Evolutionary conservation across 2,329 filamentous ascomycete species (phyloP).

Genomic region (Onygena corvina): DNA sequence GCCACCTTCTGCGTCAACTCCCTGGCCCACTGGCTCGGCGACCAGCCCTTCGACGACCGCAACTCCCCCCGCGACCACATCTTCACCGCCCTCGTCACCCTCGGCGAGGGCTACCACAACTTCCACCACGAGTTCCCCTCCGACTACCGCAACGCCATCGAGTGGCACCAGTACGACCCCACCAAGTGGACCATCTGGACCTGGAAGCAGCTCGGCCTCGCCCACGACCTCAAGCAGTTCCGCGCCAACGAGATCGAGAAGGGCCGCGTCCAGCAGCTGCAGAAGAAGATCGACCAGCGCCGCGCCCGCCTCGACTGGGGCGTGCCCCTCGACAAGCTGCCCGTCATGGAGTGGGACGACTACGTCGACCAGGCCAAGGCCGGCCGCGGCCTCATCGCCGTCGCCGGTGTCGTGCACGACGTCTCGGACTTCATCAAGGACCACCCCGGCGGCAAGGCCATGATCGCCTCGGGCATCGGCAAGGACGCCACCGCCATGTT

Average conservation of each 20-base stretch:
- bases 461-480: constrained; percentile 69
- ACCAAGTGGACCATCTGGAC: constrained; percentile 81
- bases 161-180: constrained; percentile 85
- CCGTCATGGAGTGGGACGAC: constrained; percentile 76
- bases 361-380: constrained; percentile 67
- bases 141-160: constrained; percentile 82
- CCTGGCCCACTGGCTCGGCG: constrained; percentile 78
- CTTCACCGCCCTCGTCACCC: constrained; percentile 71
- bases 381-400: constrained; percentile 61
- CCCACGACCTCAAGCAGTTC: constrained; percentile 83
- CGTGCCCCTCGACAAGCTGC: constrained; percentile 69
- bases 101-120: constrained; percentile 87
- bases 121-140: constrained; percentile 93
- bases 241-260: constrained; percentile 86
- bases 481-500: constrained; percentile 86
- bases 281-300: constrained; percentile 89
- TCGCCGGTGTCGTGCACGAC: constrained; percentile 79
- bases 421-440: constrained; percentile 75
- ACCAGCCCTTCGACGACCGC: constrained; percentile 85
- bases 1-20: constrained; percentile 91
- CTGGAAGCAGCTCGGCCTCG: constrained; percentile 74
- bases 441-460: constrained; percentile 79
- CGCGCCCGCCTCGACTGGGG: constrained; percentile 75
- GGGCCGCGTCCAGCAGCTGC: constrained; percentile 73
- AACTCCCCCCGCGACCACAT: constrained; percentile 83